Base-by-base conservation (phyloP, 2,329 filamentous ascomycete genomes). In the Fragosphaeria purpurea region DNA sequence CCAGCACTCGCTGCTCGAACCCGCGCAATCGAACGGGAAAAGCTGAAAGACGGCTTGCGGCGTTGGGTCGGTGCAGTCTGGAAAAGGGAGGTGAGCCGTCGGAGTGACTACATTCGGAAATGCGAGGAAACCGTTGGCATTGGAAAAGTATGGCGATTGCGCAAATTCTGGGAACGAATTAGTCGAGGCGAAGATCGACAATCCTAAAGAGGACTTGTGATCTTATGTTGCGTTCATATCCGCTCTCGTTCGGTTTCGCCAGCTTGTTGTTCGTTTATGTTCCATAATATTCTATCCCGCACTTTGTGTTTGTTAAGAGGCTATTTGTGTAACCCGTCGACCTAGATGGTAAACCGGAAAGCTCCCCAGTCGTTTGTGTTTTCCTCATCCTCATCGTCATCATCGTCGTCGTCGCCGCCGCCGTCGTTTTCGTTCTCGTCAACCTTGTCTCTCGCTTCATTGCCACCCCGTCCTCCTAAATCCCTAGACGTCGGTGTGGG, bases 81-180 rank as follows among this genome's bases (percentile, higher is more conserved):
- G 75, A 69, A 65, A 41, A 67, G 75, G 22, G 70, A 79, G 62
- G 76, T 79, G 4, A 65, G 65, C 50, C 69, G 74, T 60, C 65
- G 70, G 44, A 70, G 71, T 57, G 70, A 80, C 60, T 65, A 69
- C 49, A 64, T 75, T 31, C 67, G 64, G 54, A 61, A 59, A 53
- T 70, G 67, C 62, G 72, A 79, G 55, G 76, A 80, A 61, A 68
- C 65, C 34, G 65, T 67, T 1, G 76, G 77, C 1, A 64, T 79
- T 0, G 76, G 78, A 3, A 67, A 76, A 41, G 81, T 85, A 6
- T 79, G 80, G 73, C 72, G 76, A 30, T 62, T 87, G 51, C 75
- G 75, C 59, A 71, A 72, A 53, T 86, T 84, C 60, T 87, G 82
- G 82, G 83, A 86, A 65, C 70, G 72, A 30, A 68, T 85, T 37